Conservation (phyloP, 495 filamentous ascomycete species). For the Xylaria curta region DNA sequence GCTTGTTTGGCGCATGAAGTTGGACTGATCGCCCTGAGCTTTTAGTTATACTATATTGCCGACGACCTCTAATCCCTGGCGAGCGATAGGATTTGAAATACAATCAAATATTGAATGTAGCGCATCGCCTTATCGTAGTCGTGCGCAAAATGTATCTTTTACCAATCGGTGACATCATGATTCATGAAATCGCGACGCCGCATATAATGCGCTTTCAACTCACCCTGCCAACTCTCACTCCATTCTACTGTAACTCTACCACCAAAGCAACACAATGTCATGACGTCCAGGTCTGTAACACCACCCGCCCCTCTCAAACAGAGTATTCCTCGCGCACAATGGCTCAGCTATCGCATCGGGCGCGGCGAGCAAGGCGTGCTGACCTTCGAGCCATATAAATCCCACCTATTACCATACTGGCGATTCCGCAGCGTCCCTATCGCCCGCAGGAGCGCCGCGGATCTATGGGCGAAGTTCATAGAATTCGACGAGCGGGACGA, state of each 20-base stretch:
- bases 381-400: slow-evolving; percentile 62
- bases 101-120: no score
- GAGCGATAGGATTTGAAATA: not conserved
- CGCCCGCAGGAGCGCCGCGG: slow-evolving; percentile 45
- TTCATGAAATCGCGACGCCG: not conserved
- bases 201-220: slow-evolving; percentile 21
- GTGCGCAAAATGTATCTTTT: not conserved
- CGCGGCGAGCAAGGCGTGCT: slow-evolving; percentile 61
- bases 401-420: slow-evolving; percentile 55
- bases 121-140: not conserved
- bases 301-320: not conserved
- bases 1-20: no score
- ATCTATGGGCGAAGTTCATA: slow-evolving; percentile 49
- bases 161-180: slow-evolving; percentile 13
- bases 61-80: not conserved
- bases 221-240: not conserved
- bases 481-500: slow-evolving; percentile 44
- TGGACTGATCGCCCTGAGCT: no score
- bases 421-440: slow-evolving; percentile 54
- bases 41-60: no score
- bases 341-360: slow-evolving; percentile 56
- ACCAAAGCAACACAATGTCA: not conserved
- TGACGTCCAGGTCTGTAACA: not conserved
- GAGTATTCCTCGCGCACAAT: not conserved
- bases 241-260: not conserved